Base-by-base conservation (phyloP, 78 protist species). In the Cavenderia fasciculata region DNA sequence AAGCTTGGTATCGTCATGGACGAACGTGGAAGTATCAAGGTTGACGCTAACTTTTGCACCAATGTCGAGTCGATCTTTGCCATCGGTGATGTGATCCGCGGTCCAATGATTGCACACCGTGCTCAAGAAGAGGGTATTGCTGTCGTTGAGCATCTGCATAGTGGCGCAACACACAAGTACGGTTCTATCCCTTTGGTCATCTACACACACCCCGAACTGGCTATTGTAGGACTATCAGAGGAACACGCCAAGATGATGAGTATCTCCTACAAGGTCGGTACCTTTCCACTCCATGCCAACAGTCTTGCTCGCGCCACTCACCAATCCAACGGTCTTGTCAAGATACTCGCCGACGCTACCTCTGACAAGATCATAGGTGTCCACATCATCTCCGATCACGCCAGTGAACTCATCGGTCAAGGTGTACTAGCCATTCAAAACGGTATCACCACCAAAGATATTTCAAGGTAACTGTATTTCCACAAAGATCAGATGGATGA, bases 41-140 rank as follows among this genome's bases (percentile, higher is more conserved):
- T 95, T n/a, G 87, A 92, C 69, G 89, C 63, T 4, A 41, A 79
- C 59, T 95, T 94, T 91, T 74, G 27, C 73, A 95, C 98, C 38
- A 94, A 68, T 31, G 92, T 96, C 31, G 70, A 85, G 43, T 29
- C 63, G 77, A 52, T 99, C 69, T 97, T 85, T 61, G 99, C 99
- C 61, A 99, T 99, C 84, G 99, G 99, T 11, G 99, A 99, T 68
- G 93, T 84, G 66, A 70, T 98, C 51, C 38, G n/a, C 14, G 99
- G 99, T 1, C 97, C 99, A 14, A 99, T 99, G 99, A 97, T 99
- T 14, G 99, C 99, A 21, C 99, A 99, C 98, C 98, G 98, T 96
- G 99, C 98, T 36, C 98, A 97, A 78, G 98, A 97, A 57, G 77
- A 75, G 61, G 87, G 97, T 25, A 94, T 98, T 59, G 92, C 95